phyloP scores from a whole-genome alignment of 148 eudicot species.

The Heliosperma pusillum region DNA sequence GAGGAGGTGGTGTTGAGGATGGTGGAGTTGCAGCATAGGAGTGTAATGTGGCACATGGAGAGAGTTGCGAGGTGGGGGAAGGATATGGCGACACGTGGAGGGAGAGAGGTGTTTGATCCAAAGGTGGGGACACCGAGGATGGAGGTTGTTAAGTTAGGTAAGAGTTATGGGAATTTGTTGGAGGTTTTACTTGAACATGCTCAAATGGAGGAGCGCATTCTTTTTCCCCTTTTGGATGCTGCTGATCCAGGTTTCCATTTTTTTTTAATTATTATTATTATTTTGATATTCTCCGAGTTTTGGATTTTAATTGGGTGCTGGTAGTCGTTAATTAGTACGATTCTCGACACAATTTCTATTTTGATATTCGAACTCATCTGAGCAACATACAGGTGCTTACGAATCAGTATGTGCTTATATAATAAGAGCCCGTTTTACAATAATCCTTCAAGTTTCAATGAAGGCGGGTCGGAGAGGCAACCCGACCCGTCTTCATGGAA shows the following conservation, averaged over 20 bases:
- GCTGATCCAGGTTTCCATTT: constrained; percentile 65
- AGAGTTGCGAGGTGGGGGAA: constrained; percentile 75
- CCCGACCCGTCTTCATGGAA: too few species aligned
- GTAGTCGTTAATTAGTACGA: too few species aligned
- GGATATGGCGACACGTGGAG: constrained; percentile 70
- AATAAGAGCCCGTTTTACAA: too few species aligned
- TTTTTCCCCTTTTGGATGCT: constrained; percentile 62
- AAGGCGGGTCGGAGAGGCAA: too few species aligned
- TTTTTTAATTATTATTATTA: too few species aligned
- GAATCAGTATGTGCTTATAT: too few species aligned
- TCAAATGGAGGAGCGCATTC: constrained; percentile 77
- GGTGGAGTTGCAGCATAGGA: constrained; percentile 67
- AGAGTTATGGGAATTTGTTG: constrained; percentile 56
- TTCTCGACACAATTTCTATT: too few species aligned
- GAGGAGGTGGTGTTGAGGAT: constrained; percentile 53
- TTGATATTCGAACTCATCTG: too few species aligned
- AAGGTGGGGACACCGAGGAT: constrained; percentile 69
- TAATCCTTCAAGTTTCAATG: too few species aligned
- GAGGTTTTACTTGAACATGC: constrained; percentile 91
- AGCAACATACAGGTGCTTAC: too few species aligned
- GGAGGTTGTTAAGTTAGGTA: constrained; percentile 81
- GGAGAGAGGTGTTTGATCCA: constrained; percentile 50
- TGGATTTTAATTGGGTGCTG: too few species aligned
- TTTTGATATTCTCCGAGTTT: too few species aligned
- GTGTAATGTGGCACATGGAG: constrained; percentile 79